A percentile compares a stretch with the other conserved stretches of the same genome.
Evolutionary conservation across 495 filamentous ascomycete genomes (phyloP).

Genomic region (Cairneyella variabilis): DNA sequence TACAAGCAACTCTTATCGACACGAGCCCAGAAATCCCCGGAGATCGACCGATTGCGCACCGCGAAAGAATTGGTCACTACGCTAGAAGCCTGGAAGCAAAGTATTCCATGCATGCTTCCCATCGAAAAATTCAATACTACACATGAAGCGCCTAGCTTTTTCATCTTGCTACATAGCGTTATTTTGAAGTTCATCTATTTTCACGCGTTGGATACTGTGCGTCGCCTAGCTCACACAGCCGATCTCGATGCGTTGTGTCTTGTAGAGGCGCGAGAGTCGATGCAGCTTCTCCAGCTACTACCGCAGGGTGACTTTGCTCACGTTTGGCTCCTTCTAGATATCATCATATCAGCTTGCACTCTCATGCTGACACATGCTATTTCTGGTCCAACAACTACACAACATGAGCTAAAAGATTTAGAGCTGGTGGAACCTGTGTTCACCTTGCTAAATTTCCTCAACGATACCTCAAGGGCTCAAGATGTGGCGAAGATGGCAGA

Average conservation of each 20-base stretch:
- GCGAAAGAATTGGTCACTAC: conserved; percentile 91
- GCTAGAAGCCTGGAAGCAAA: conserved; percentile 92
- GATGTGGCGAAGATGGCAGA: conserved; percentile 20
- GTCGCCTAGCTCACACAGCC: conserved; percentile 21
- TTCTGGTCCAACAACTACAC: conserved; percentile 21
- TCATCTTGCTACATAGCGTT: conserved; percentile 22
- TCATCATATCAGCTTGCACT: conserved; percentile 19
- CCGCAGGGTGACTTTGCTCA: conserved; percentile 20
- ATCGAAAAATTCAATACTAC: conserved; percentile 20
- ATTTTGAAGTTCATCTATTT: conserved; percentile 21
- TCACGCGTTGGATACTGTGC: conserved; percentile 20
- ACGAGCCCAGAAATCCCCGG: conserved; percentile 81
- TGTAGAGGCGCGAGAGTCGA: conserved; percentile 20
- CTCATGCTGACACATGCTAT: conserved; percentile 21
- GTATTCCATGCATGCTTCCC: conserved; percentile 59
- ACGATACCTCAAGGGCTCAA: conserved; percentile 21
- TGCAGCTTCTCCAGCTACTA: conserved; percentile 20
- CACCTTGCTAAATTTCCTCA: conserved; percentile 21
- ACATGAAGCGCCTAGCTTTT: conserved; percentile 21
- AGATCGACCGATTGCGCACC: conserved; percentile 88
- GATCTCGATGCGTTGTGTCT: conserved; percentile 19
- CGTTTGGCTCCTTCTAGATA: conserved; percentile 22
- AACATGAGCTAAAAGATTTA: conserved; percentile 21
- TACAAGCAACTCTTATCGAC: conserved; percentile 92
- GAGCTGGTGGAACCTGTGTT: conserved; percentile 21